Conservation (phyloP, 1,284 basidiomycete species). For the Somion occarium region DNA sequence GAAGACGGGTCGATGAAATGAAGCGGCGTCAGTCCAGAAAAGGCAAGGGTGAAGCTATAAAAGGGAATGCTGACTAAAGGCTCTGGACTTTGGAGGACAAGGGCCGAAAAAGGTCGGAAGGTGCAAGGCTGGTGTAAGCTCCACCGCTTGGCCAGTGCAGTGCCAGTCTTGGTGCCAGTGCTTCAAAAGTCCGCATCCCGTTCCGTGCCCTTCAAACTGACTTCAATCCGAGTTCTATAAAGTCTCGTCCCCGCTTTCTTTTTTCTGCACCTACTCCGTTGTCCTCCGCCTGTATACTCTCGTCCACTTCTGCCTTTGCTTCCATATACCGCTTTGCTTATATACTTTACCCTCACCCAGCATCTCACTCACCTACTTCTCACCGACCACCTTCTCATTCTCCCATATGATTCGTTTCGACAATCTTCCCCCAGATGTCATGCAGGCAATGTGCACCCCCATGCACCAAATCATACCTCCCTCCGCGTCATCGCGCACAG, state of each 20-base stretch:
- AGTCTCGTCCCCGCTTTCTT: background rate
- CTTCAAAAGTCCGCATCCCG: no score
- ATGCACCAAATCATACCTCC: conserved; percentile 63
- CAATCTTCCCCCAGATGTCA: conserved; percentile 60
- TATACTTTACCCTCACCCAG: background rate
- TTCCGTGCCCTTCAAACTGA: no score
- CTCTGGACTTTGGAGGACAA: no score
- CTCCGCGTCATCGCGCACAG: conserved; percentile 23
- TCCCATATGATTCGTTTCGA: conserved; percentile 66
- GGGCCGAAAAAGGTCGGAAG: no score
- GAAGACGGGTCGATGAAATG: background rate
- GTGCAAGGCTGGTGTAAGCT: no score
- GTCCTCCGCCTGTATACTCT: background rate
- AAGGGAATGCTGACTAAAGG: background rate
- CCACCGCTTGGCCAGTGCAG: background rate
- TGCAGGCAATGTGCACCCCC: conserved; percentile 76
- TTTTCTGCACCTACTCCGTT: background rate
- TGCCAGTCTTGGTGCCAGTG: background rate
- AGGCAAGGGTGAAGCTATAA: background rate
- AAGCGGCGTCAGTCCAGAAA: no score
- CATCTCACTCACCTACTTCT: background rate
- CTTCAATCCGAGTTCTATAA: no score
- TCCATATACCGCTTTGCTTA: background rate
- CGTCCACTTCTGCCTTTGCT: background rate
- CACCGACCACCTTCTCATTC: background rate